A percentile compares a stretch with the other conserved stretches of the same genome.
These are phyloP conservation scores for Scedosporium dehoogii DNA, from an alignment of 2,329 filamentous ascomycete genomes.

Conservation along the genomic window DNA sequence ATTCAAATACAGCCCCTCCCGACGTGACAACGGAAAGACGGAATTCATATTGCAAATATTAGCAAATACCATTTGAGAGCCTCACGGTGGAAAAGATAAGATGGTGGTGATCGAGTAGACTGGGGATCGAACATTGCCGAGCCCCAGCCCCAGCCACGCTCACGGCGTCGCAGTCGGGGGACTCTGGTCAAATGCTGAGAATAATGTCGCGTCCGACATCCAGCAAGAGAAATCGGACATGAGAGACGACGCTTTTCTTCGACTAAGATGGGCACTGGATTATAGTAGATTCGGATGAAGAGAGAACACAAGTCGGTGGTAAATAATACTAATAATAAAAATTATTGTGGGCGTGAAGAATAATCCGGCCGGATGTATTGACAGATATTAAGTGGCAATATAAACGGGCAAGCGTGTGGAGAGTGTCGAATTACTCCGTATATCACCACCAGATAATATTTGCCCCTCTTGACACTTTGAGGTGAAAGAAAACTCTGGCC, in stretches of 20 bases:
- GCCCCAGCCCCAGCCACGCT: too few relatives aligned
- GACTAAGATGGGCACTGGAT: background rate
- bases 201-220: too few relatives aligned
- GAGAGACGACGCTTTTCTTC: background rate
- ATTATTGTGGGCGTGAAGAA: background rate
- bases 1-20: too few relatives aligned
- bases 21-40: too few relatives aligned
- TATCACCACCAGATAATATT: background rate
- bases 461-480: background rate
- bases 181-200: too few relatives aligned
- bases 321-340: background rate
- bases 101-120: too few relatives aligned
- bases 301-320: background rate
- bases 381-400: background rate
- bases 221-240: too few relatives aligned
- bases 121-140: too few relatives aligned
- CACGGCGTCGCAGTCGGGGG: too few relatives aligned
- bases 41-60: background rate
- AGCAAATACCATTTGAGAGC: background rate
- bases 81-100: too few relatives aligned
- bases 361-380: background rate
- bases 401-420: background rate
- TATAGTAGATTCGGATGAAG: background rate
- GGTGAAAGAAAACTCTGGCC: background rate
- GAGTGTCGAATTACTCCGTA: background rate